A percentile compares a stretch with the other conserved stretches of the same genome.
These are phyloP conservation scores for Mrakia hoshinonis DNA, from an alignment of 768 basidiomycete genomes.

Conservation along the genomic window DNA sequence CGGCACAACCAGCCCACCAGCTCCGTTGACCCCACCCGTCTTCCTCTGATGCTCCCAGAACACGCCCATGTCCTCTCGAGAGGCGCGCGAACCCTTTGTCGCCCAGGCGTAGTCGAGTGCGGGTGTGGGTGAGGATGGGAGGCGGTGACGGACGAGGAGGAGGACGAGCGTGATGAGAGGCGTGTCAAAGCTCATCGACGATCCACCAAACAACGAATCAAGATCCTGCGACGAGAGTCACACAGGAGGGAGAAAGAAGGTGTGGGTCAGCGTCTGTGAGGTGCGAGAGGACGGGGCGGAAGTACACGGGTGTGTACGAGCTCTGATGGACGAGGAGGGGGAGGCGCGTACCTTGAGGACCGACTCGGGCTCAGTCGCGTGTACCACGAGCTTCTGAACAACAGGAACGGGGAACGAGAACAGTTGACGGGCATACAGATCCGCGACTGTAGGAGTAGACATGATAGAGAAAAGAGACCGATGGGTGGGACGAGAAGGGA, in stretches of 20 bases:
- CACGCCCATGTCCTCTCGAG: not conserved
- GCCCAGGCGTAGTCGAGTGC: slow-evolving; percentile 10
- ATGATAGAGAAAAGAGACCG: not conserved
- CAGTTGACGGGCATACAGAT: not conserved
- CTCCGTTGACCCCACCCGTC: not conserved
- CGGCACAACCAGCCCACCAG: not conserved
- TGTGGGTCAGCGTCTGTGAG: not conserved
- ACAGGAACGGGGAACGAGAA: slow-evolving; percentile 8
- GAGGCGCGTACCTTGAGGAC: slow-evolving; percentile 3
- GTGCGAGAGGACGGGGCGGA: not conserved
- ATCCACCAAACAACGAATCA: not conserved
- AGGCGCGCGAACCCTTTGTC: not conserved
- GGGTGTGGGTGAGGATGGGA: not conserved
- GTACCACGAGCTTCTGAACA: slow-evolving; percentile 10
- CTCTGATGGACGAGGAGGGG: not conserved
- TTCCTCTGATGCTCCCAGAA: slow-evolving; percentile 2
- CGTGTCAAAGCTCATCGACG: not conserved
- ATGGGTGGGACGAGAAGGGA: not conserved
- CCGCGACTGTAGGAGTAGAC: not conserved
- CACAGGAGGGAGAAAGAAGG: not conserved
- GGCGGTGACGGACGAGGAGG: slow-evolving; percentile 11
- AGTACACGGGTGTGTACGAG: too few species aligned
- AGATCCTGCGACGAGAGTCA: not conserved
- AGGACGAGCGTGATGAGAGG: slow-evolving; percentile 11
- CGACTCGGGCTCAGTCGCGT: slow-evolving; percentile 1